Conservation (phyloP, 179 eudicot genomes). For the Corrigiola litoralis region DNA sequence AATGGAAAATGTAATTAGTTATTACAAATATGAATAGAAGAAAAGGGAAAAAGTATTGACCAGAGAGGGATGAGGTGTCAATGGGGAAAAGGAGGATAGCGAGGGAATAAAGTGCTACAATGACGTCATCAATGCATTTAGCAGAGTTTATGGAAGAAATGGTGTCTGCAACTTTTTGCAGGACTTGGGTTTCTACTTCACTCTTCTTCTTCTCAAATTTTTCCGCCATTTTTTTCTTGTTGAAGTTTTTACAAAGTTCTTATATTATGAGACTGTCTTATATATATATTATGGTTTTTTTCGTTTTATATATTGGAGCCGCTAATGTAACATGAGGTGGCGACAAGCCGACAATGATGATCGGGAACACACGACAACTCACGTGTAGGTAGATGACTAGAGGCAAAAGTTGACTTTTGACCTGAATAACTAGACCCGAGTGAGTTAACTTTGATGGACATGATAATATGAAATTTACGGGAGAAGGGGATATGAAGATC, state of each 20-base stretch:
- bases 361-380: too few species aligned
- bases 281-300: too few species aligned
- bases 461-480: too few species aligned
- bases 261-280: not conserved
- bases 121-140: conserved; percentile 57
- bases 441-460: too few species aligned
- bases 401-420: too few species aligned
- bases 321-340: too few species aligned
- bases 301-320: too few species aligned
- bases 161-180: conserved; percentile 30
- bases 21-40: not conserved
- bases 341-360: too few species aligned
- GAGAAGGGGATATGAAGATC: too few species aligned
- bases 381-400: too few species aligned
- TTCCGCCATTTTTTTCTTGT: conserved; percentile 13
- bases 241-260: not conserved
- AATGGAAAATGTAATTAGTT: too few species aligned
- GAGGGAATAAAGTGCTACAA: conserved; percentile 65
- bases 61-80: conserved; percentile 44
- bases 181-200: conserved; percentile 12
- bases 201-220: conserved; percentile 8
- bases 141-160: conserved; percentile 47
- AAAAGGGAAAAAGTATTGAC: conserved; percentile 8
- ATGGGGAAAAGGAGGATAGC: conserved; percentile 60
- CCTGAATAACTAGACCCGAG: too few species aligned